phyloP scores from a whole-genome alignment of 495 filamentous ascomycete genomes.

The Neurospora pannonica region DNA sequence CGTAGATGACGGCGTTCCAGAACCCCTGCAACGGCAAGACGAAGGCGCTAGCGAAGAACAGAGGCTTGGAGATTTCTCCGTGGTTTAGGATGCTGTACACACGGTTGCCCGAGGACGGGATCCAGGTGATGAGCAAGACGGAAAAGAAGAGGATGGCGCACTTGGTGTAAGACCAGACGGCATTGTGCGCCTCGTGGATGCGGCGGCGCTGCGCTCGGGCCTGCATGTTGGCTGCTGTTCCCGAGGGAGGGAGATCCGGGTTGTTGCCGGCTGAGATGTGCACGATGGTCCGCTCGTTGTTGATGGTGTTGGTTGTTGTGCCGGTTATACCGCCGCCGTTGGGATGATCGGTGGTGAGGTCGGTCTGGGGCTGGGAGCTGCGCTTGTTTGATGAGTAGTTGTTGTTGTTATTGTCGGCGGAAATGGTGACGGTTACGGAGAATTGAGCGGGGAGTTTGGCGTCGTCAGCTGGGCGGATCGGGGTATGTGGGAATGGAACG shows the following conservation, averaged over 20 bases:
- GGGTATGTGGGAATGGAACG: constrained; percentile 1
- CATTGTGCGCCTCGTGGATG: constrained; percentile 34
- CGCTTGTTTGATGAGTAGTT: background rate
- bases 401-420: constrained; percentile 24
- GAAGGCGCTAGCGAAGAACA: constrained; percentile 64
- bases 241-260: background rate
- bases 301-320: background rate
- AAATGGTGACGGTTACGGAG: constrained; percentile 42
- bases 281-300: background rate
- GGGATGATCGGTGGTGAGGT: constrained; percentile 8
- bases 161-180: constrained; percentile 72
- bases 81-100: constrained; percentile 56
- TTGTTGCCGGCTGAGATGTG: constrained; percentile 1
- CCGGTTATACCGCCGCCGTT: background rate
- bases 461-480: constrained; percentile 7
- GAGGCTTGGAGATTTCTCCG: constrained; percentile 42
- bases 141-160: constrained; percentile 80
- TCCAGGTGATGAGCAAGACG: constrained; percentile 74
- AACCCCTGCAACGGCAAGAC: constrained; percentile 80
- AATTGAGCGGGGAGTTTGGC: constrained; percentile 2
- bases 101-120: constrained; percentile 74
- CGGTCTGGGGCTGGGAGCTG: constrained; percentile 6
- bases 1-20: constrained; percentile 77
- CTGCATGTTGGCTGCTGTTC: background rate
- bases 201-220: constrained; percentile 11